Base-by-base conservation (phyloP, 2,329 filamentous ascomycete species). In the Fusarium sambucinum region DNA sequence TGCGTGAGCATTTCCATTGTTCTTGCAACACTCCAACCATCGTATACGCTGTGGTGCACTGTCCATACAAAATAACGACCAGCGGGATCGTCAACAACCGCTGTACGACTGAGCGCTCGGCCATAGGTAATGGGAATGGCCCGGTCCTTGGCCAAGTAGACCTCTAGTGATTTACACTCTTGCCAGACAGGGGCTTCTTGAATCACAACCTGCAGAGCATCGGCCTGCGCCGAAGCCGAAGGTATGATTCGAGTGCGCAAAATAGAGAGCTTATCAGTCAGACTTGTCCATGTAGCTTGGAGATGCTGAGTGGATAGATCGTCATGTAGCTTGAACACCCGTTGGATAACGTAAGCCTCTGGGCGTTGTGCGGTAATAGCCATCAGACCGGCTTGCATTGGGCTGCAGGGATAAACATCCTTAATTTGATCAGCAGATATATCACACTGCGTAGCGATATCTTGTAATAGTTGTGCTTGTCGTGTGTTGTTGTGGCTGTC, bases 131-230 rank as follows among this genome's bases (percentile, higher is more conserved):
- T 51, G 6, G 47, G 47, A 29, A 23, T 51, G 33, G 23, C 47
- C 13, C 47, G 33, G 17, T 51, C 47, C 12, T 13, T 17, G n/a
- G 17, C 17, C 17, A 51, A 14, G 14, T 30, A 51, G 19, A 12
- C 33, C 23, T 51, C 47, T 6, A 51, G 33, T 14, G 47, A 51
- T 37, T 19, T 29, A 5, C 12, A 35, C 17, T 35, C 47, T 51
- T 51, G 47, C 47, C 47, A 51, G 25, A 38, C 9, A 21, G 47
- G 23, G 21, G 47, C 25, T 51, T 51, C 33, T 27, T 19, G 33
- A 30, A 51, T n/a, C 23, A 51, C 47, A 38, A 51, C 33, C 33
- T 51, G 47, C n/a, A 51, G n/a, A 13, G 47, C 47, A n/a, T 35
- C 25, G 23, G 33, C 47, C 25, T 51, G 33, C 21, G 42, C n/a